A percentile compares a stretch with the other conserved stretches of the same genome.
Conservation (phyloP, 2,329 filamentous ascomycete genomes). For the Cladobotryum mycophilum region DNA sequence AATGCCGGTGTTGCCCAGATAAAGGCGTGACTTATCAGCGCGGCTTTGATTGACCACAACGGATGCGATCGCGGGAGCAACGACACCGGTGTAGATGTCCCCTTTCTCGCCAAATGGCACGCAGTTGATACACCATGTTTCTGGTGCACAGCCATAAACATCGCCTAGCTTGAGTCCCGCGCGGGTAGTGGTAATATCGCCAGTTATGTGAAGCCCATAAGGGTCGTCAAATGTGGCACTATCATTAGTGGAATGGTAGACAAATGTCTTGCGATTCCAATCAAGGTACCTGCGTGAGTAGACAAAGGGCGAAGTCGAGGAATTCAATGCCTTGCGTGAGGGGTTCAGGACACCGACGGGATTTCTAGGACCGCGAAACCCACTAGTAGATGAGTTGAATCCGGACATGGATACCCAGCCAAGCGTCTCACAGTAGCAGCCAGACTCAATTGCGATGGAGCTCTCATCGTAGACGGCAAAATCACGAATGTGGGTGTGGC, state of each 20-base stretch:
- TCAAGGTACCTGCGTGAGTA: conserved; percentile 60
- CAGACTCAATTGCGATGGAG: conserved; percentile 56
- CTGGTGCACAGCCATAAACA: conserved; percentile 55
- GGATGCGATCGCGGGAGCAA: conserved; percentile 43
- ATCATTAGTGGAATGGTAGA: conserved; percentile 51
- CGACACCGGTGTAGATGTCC: conserved; percentile 47
- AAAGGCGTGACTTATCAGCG: conserved; percentile 44
- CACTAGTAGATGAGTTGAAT: conserved; percentile 42
- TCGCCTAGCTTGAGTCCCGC: conserved; percentile 47
- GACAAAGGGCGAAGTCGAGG: conserved; percentile 31
- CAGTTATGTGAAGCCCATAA: conserved; percentile 40
- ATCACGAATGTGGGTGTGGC: conserved; percentile 59
- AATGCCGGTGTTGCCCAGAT: conserved; percentile 55
- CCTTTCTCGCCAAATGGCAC: conserved; percentile 44
- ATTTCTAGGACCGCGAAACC: conserved; percentile 28
- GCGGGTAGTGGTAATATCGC: conserved; percentile 44
- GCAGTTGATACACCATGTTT: conserved; percentile 53
- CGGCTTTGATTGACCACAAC: conserved; percentile 47
- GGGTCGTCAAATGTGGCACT: conserved; percentile 44
- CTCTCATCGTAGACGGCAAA: conserved; percentile 57
- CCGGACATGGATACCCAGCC: conserved; percentile 62
- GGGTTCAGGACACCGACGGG: conserved; percentile 33
- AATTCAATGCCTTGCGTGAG: conserved; percentile 32
- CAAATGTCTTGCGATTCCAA: conserved; percentile 60
- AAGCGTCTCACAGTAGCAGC: conserved; percentile 61